These are phyloP conservation scores for Pestalotiopsis sp. DNA, from an alignment of 2,329 filamentous ascomycete species.

Conservation along the genomic window DNA sequence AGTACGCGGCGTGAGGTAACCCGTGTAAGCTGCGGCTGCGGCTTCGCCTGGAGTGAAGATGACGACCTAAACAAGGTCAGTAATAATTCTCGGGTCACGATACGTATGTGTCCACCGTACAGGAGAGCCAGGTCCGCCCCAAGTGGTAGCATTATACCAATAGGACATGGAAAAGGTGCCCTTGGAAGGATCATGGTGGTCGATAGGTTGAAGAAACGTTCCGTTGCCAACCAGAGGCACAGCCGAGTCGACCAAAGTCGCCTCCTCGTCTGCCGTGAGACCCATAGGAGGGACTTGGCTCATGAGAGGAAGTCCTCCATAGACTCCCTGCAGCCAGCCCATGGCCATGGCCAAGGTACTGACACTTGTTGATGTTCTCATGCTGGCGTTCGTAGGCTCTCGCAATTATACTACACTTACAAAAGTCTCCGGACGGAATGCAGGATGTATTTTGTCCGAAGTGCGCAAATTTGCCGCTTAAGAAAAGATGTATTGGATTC, in stretches of 20 bases:
- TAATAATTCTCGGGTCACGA: not conserved
- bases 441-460: too few species aligned
- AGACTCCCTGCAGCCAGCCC: conserved; percentile 14
- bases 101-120: conserved; percentile 30
- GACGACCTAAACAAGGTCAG: conserved; percentile 37
- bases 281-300: conserved; percentile 19
- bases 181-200: conserved; percentile 57
- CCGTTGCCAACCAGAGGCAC: conserved; percentile 19
- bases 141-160: conserved; percentile 49
- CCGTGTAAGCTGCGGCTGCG: conserved; percentile 46
- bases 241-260: conserved; percentile 18
- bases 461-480: too few species aligned
- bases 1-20: conserved; percentile 52
- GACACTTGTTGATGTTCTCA: conserved; percentile 17
- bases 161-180: conserved; percentile 58
- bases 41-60: conserved; percentile 57
- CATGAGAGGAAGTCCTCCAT: conserved; percentile 20
- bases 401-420: too few species aligned
- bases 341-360: conserved; percentile 13
- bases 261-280: conserved; percentile 17
- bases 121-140: conserved; percentile 57
- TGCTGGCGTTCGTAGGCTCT: not conserved
- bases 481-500: too few species aligned
- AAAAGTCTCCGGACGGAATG: too few species aligned
- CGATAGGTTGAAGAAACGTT: conserved; percentile 57